Evolutionary conservation across 1,284 basidiomycete species (phyloP).

Genomic region (Ustilago loliicola): DNA sequence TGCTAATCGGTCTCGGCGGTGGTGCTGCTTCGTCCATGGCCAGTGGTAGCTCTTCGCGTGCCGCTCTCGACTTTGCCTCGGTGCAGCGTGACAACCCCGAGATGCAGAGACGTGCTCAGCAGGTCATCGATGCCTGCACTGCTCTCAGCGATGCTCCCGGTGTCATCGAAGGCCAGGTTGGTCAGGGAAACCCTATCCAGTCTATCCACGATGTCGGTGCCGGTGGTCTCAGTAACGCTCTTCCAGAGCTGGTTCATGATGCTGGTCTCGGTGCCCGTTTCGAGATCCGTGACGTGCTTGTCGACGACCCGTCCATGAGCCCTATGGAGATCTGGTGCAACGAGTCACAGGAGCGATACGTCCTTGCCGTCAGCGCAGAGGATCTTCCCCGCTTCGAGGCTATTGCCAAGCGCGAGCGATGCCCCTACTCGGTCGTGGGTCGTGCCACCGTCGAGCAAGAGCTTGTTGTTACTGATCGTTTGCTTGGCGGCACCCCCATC

Average conservation of each 20-base stretch:
- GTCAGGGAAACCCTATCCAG: slow-evolving; percentile 79
- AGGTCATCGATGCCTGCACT: slow-evolving; percentile 86
- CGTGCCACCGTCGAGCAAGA: slow-evolving; percentile 81
- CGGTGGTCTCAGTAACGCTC: slow-evolving; percentile 94
- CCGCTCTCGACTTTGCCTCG: slow-evolving; percentile 94
- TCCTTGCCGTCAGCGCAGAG: slow-evolving; percentile 75
- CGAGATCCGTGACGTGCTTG: slow-evolving; percentile 91
- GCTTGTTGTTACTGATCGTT: slow-evolving; percentile 88
- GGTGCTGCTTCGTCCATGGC: slow-evolving; percentile 94
- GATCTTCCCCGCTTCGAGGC: slow-evolving; percentile 76
- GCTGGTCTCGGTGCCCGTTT: slow-evolving; percentile 89
- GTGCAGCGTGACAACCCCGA: slow-evolving; percentile 98
- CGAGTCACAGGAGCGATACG: slow-evolving; percentile 97
- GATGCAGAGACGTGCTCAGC: slow-evolving; percentile 96
- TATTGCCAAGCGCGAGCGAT: slow-evolving; percentile 89
- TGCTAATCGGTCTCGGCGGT: slow-evolving; percentile 96
- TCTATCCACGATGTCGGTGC: slow-evolving; percentile 99
- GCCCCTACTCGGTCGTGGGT: slow-evolving; percentile 92
- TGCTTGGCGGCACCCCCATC: slow-evolving; percentile 85
- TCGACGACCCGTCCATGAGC: slow-evolving; percentile 93
- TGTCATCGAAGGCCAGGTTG: slow-evolving; percentile 41
- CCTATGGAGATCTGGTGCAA: slow-evolving; percentile 99
- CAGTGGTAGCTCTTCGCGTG: slow-evolving; percentile 76
- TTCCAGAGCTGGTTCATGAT: slow-evolving; percentile 97
- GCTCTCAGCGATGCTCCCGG: slow-evolving; percentile 52